A percentile compares a stretch with the other conserved stretches of the same genome.
Conservation (phyloP, 441 rosid species). For the Jatropha podagrica region DNA sequence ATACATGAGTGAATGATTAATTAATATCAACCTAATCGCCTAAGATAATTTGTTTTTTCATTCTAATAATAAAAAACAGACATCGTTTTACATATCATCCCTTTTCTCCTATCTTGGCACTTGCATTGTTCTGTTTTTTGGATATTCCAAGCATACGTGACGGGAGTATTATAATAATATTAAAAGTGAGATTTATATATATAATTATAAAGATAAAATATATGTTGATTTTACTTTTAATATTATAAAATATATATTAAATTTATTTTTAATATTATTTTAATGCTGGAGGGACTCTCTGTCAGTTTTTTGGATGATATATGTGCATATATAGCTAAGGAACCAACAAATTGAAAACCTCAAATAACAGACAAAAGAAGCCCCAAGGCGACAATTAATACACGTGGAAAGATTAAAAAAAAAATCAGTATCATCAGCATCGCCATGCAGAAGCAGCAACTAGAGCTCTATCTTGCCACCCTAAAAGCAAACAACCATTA, state of each 20-base stretch:
- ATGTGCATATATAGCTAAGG: no score
- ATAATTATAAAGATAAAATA: no score
- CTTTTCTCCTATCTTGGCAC: constrained; percentile 13
- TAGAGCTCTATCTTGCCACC: constrained; percentile 62
- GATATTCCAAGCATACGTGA: no score
- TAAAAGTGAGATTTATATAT: no score
- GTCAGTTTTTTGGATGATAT: not conserved
- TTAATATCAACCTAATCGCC: no score
- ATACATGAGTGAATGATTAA: no score
- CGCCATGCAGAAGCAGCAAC: constrained; percentile 65
- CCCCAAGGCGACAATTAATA: not conserved
- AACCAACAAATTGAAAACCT: not conserved
- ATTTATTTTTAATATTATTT: no score
- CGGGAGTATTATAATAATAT: no score
- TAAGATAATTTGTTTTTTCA: not conserved
- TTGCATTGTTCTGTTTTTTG: not conserved
- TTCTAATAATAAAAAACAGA: not conserved
- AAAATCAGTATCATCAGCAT: constrained; percentile 31
- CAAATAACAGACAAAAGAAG: not conserved
- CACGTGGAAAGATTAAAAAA: not conserved
- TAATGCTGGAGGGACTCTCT: no score
- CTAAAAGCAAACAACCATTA: constrained; percentile 63
- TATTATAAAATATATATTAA: no score
- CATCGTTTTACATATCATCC: not conserved
- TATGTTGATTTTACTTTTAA: no score